Evolutionary conservation across 1,284 basidiomycete genomes (phyloP).

Genomic region (Naganishia sp.): DNA sequence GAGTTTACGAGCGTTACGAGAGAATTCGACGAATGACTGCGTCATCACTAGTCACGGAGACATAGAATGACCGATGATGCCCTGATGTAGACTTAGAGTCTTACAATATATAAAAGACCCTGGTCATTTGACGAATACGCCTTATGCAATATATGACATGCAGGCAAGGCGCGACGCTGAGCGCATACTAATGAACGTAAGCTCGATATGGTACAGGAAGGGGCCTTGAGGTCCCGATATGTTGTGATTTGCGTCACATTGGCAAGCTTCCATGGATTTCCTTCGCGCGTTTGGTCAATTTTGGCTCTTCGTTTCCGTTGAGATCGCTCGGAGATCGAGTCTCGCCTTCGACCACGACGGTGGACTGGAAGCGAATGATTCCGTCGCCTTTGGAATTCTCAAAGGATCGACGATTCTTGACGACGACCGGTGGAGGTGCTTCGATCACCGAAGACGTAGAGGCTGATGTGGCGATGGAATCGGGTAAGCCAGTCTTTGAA

Average conservation of each 20-base stretch:
- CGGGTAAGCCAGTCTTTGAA: background rate
- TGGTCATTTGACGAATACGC: too few species aligned
- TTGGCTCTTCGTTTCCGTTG: constrained; percentile 4
- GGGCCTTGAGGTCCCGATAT: too few species aligned
- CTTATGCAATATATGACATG: too few species aligned
- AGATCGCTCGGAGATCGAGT: constrained; percentile 11
- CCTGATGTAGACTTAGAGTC: too few species aligned
- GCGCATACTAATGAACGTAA: too few species aligned
- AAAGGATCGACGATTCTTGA: background rate
- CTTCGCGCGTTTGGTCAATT: constrained; percentile 19
- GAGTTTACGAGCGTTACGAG: constrained; percentile 85
- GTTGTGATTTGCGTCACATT: background rate
- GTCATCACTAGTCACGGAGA: background rate
- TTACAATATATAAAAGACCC: too few species aligned
- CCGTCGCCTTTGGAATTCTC: constrained; percentile 2
- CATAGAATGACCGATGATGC: too few species aligned
- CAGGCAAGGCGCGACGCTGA: too few species aligned
- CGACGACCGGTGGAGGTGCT: background rate
- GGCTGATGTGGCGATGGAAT: background rate
- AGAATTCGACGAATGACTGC: constrained; percentile 55
- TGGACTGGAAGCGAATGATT: constrained; percentile 18
- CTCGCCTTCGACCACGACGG: constrained; percentile 18
- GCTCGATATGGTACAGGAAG: too few species aligned
- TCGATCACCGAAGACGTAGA: background rate
- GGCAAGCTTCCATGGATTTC: constrained; percentile 21